Evolutionary conservation across 202 grass and related monocot genomes (phyloP), one percentile per base, ranked within the genome.

Genomic region (Saccharum hybrid): DNA sequence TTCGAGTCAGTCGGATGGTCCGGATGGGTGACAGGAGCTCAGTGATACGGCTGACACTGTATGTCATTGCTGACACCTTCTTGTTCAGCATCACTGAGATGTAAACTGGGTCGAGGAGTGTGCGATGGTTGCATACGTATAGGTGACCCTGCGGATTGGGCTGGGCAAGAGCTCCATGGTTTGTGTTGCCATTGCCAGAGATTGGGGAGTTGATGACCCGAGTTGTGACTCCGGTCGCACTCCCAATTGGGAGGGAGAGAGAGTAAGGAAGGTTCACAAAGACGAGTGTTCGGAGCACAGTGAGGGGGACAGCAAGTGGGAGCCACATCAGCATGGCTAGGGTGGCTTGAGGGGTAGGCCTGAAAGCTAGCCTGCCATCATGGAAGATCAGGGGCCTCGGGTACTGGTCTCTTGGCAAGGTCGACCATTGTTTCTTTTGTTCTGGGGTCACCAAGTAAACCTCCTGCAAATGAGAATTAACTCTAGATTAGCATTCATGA

Each of bases 61-160:
- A 98, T 3, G 95, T 91, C 28, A 86, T 82, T 8, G 92, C 75
- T 0, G 83, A 78, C 5, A 94, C 86, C 49, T 89, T 83, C 75
- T 88, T 90, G 43, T 93, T 86, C 62, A 94, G 82, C 16, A 81
- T 87, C 3, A 61, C 86, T 15, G 92, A 90, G 71, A 94, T 85
- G 74, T 98, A 98, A 37, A 98, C 1, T 0, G 95, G 95, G 42
- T 98, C 95, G 2, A 98, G 82, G n/a, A 98, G 87, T 4, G 90
- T 98, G 6, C 95, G 88, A 66, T 98, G 95, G 82, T 98, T 98
- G 90, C 90, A 94, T 49, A 98, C 85, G 9, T 90, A 98, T 34
- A 94, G 82, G 22, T 57, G 78, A 43, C 90, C 87, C 1, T 28
- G 75, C 1, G 8, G 18, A 3, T 45, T 63, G 3, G n/a, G 38